phyloP scores from a whole-genome alignment of 768 basidiomycete species.

The Chalciporus piperatus region DNA sequence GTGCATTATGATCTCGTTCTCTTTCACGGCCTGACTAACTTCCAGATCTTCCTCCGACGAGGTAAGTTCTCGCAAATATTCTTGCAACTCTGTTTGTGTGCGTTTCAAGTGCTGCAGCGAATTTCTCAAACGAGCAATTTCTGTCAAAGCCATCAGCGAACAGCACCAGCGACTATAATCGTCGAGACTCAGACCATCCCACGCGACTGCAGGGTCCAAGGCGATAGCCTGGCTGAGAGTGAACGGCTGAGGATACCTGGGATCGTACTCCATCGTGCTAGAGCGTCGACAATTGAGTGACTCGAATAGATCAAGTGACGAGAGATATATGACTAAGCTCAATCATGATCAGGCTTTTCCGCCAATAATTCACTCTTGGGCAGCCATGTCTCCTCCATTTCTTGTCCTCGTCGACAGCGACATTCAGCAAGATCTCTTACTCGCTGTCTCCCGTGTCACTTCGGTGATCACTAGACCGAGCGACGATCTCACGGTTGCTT shows the following conservation, averaged over 20 bases:
- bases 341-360: background rate
- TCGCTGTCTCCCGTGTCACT: conserved; percentile 67
- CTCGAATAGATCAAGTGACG: background rate
- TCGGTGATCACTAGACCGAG: conserved; percentile 60
- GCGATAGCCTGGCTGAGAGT: conserved; percentile 59
- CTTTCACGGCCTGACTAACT: conserved; percentile 55
- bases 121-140: conserved; percentile 72
- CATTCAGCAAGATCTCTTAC: conserved; percentile 46
- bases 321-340: conserved; percentile 21
- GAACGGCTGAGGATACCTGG: conserved; percentile 74
- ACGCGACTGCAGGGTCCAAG: conserved; percentile 65
- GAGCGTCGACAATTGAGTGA: background rate
- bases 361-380: background rate
- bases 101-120: conserved; percentile 60
- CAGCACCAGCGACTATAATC: background rate
- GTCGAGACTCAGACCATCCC: conserved; percentile 52
- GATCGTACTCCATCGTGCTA: conserved; percentile 57
- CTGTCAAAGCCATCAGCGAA: conserved; percentile 35
- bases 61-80: conserved; percentile 39
- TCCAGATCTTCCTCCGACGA: conserved; percentile 50
- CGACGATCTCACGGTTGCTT: conserved; percentile 30
- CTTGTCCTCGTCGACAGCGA: conserved; percentile 56
- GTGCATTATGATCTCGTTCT: conserved; percentile 72
- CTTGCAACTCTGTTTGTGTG: conserved; percentile 59
- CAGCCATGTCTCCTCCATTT: conserved; percentile 39